Base-by-base conservation (phyloP, 2,329 filamentous ascomycete genomes). In the Westerdykella ornata region DNA sequence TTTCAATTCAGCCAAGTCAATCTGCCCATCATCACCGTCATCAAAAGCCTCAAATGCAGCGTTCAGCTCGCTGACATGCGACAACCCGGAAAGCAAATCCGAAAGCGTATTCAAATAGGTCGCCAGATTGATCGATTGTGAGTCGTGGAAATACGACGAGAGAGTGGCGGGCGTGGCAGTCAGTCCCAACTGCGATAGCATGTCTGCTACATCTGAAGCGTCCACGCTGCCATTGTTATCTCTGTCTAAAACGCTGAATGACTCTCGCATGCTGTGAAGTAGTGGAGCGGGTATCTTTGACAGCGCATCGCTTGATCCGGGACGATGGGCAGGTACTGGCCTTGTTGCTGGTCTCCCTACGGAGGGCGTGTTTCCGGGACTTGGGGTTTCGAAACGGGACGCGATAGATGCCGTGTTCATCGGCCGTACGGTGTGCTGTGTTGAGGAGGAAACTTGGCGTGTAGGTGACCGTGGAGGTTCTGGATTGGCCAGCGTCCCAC, bases 31-130 rank as follows among this genome's bases (percentile, higher is more conserved):
- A 62, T 98, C 92, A 48, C 94, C 88, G 47, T 94, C 86, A 59
- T 98, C 92, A 61, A 97, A 97, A 0, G 92, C 92, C 2, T 88
- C 88, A 53, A 98, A 90, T 0, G 92, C 92, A 1, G 88, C 90
- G 15, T 88, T 72, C 8, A 98, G 76, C 61, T 98, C 92, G 13
- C 80, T 76, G 16, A 81, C 78, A 0, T 85, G 82, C 1, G 87
- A 94, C 14, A 97, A 72, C 0, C 81, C 77, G 1, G 80, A 78
- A 3, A 97, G 72, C 2, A 85, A 76, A 8, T 79, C 77, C 1
- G 89, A 85, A 2, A 98, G 72, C 1, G 82, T 83, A 59, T 88
- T 90, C 16, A 98, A 75, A 62, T 94, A 98, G 3, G 82, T 79
- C 0, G 89, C 86, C 31, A 98, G 79, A 35, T 85, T 85, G 54